Evolutionary conservation across 1,284 basidiomycete genomes (phyloP).

Genomic region (Thecaphora frezii): DNA sequence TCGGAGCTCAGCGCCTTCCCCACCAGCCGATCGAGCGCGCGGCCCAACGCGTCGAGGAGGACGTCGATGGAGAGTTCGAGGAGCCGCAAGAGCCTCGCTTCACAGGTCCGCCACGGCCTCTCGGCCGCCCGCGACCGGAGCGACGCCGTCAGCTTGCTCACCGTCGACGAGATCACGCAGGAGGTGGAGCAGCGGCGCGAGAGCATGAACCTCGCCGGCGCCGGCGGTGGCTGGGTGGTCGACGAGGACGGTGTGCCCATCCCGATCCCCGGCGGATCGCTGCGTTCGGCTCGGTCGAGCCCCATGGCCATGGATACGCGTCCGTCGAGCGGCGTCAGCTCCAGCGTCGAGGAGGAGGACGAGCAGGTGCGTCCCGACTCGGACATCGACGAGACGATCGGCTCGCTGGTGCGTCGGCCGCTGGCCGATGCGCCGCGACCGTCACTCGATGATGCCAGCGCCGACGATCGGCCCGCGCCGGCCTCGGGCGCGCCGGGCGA

Average conservation of each 20-base stretch:
- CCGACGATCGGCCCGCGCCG: constrained; percentile 56
- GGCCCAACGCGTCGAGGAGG: constrained; percentile 33
- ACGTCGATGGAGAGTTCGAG: constrained; percentile 43
- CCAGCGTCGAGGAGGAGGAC: constrained; percentile 45
- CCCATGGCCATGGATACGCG: constrained; percentile 30
- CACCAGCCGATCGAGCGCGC: constrained; percentile 10
- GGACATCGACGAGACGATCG: constrained; percentile 14
- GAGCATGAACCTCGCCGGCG: constrained; percentile 59
- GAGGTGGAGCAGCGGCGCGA: constrained; percentile 83
- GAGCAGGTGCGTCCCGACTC: constrained; percentile 57
- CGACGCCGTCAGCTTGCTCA: constrained; percentile 87
- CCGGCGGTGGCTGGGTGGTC: constrained; percentile 36
- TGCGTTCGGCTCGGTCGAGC: constrained; percentile 10
- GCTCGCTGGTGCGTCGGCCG: neutral
- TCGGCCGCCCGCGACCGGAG: constrained; percentile 66
- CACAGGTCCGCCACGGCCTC: constrained; percentile 36
- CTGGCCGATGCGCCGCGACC: neutral
- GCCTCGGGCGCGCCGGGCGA: constrained; percentile 32
- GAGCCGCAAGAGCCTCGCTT: constrained; percentile 41
- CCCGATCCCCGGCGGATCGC: constrained; percentile 16
- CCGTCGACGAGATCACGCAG: constrained; percentile 95
- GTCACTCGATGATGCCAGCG: constrained; percentile 3
- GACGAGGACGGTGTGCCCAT: constrained; percentile 58
- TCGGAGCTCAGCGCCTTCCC: constrained; percentile 6
- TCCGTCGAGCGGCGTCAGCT: constrained; percentile 33